Percentiles rank a stretch among this genome's conserved stretches.
Evolutionary conservation across 345 rosid species (phyloP).

Genomic region (Arabidopsis thaliana): TAIR10.1 NC_003074.8:22080501-22081000

Average conservation of each 20-base stretch:
- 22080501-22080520: conserved; percentile 19
- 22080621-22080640: conserved; percentile 62
- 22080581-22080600: conserved; percentile 83
- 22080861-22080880: conserved; percentile 92
- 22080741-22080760: conserved; percentile 32
- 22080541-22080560: conserved; percentile 91
- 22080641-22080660: conserved; percentile 91
- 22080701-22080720: conserved; percentile 81
- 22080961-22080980: conserved; percentile 48
- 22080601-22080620: conserved; percentile 69
- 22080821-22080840: conserved; percentile 7
- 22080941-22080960: conserved; percentile 52
- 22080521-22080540: conserved; percentile 71
- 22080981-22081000: conserved; percentile 68
- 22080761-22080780: conserved; percentile 28
- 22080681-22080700: conserved; percentile 80
- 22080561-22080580: conserved; percentile 82
- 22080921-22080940: conserved; percentile 43
- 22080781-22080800: conserved; percentile 1
- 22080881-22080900: conserved; percentile 78
- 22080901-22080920: conserved; percentile 56
- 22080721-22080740: conserved; percentile 75
- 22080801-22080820: not conserved
- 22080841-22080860: conserved; percentile 67
- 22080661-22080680: conserved; percentile 55